Evolutionary conservation across 805 yeast species (phyloP), one percentile per base, ranked within the genome.

Genomic region (Kuraishia borneana): DNA sequence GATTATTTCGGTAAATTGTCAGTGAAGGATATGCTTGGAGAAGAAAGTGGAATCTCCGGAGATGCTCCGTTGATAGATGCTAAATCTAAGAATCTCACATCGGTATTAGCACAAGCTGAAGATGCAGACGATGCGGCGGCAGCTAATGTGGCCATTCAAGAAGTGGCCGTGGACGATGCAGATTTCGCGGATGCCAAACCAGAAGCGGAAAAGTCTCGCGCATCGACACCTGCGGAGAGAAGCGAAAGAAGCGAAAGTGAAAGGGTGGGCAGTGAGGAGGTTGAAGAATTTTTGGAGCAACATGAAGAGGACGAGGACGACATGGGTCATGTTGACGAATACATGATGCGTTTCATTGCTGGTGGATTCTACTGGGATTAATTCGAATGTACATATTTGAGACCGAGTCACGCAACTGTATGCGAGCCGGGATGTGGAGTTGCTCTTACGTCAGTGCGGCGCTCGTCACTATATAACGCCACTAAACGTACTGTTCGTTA

Each of bases 71-170:
- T 47, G 30, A 37, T 53, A 25, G 52, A 78, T 36, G 81, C 70
- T 31, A 74, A 64, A 37, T 74, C 40, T 25, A 56, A 55, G 20
- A 40, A 38, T 27, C 46, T 58, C 26, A 48, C 56, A 0, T 51
- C 49, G 19, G 62, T 76, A 3, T 63, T 89, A 42, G 94, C 94
- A 1, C 85, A 83, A 51, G 97, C 95, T 0, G 98, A 92, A 58
- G 98, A 92, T 53, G 96, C 76, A 31, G 96, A 82, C 28, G 94
- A 83, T 58, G 73, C 84, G 9, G 74, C 72, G 7, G 98, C 98
- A 3, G 97, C 96, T 0, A 81, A 70, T 42, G 75, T 73, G 28
- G 98, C 97, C 0, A 66, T 87, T 80, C 72, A 73, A 44, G 97
- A 89, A 50, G 83, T 73, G 7, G 80, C 79, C 18, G 61, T 85